Evolutionary conservation across 345 rosid genomes (phyloP), one percentile per base, ranked within the genome.

Genomic region (Cochlearia excelsa): DNA sequence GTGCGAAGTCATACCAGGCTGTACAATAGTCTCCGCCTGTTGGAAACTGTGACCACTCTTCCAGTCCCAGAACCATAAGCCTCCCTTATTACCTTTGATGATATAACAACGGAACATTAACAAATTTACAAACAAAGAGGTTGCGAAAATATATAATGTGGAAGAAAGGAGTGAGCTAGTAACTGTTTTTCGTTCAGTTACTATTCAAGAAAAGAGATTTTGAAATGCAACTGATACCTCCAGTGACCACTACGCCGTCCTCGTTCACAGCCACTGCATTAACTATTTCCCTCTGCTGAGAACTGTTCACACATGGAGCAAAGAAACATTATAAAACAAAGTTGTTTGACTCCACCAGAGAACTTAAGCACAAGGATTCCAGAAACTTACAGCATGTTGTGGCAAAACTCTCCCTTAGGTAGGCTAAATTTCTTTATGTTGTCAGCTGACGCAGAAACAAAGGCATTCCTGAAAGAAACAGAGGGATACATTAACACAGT

Each of bases 361-460:
- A 16, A 16, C 23, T 16, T 16, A 16, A 16, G 23, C 23, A 16
- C 23, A 16, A 16, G 23, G 23, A 11, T 2, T 26, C 2, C 2
- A 56, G 28, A 42, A 33, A 61, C 61, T 57, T 60, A 47, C 97
- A 94, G 99, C 99, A 90, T 90, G 72, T 94, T 94, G 79, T 94
- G 96, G 63, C 80, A 47, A 60, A 94, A 94, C 63, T 90, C 99
- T 74, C 99, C 99, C 51, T 74, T 79, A 9, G 97, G 96, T 30
- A 94, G 97, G 71, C 61, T 80, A 72, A 87, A 90, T 65, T 90
- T 94, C 79, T 94, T 94, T 34, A 80, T 87, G 74, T 94, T 94
- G 71, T 94, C 97, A 61, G 97, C 99, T 7, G 99, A 94, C 47
- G 97, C 99, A 58, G 97, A 94, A 39, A 96, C 95, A 76, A 94